Percentiles rank a stretch among this genome's conserved stretches.
Conservation (phyloP, 1,139 yeast genomes). For the Groenewaldozyma auringiensis region DNA sequence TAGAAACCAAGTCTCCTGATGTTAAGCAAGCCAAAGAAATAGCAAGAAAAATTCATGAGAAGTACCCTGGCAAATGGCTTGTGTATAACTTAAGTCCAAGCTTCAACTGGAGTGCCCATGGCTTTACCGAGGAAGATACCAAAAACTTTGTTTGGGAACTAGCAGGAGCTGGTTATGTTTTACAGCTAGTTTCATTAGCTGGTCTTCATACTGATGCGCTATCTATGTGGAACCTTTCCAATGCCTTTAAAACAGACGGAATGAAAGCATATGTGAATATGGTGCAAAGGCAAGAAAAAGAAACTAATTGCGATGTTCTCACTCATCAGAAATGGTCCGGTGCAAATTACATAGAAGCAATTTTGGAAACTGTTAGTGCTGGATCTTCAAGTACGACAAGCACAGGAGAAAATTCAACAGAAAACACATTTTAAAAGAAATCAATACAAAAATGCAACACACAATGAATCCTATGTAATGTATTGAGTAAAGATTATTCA, state of each 20-base stretch:
- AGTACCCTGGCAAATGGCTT: conserved; percentile 46
- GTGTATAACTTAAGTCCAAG: conserved; percentile 54
- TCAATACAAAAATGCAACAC: not conserved
- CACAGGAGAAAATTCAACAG: conserved; percentile 43
- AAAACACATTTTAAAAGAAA: conserved; percentile 25
- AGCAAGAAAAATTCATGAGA: conserved; percentile 40
- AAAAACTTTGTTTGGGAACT: conserved; percentile 46
- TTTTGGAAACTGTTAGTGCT: conserved; percentile 39
- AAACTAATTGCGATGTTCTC: conserved; percentile 42
- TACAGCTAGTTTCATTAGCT: conserved; percentile 48
- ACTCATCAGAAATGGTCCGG: conserved; percentile 59
- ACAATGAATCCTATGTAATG: not conserved
- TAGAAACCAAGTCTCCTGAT: conserved; percentile 52
- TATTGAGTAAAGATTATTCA: not conserved
- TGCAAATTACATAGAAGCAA: conserved; percentile 44
- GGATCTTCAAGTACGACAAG: conserved; percentile 43
- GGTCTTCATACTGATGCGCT: conserved; percentile 48
- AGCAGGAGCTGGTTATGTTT: conserved; percentile 47
- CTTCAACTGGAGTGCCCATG: conserved; percentile 52
- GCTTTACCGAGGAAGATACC: conserved; percentile 41
- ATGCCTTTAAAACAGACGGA: conserved; percentile 41
- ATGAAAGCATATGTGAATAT: conserved; percentile 51
- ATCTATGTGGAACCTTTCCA: conserved; percentile 43
- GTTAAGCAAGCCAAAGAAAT: conserved; percentile 43
- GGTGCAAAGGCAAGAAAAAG: conserved; percentile 43